Evolutionary conservation across 139 green algal genomes (phyloP), one percentile per base, ranked within the genome.

Genomic region (Penium margaritaceum): DNA sequence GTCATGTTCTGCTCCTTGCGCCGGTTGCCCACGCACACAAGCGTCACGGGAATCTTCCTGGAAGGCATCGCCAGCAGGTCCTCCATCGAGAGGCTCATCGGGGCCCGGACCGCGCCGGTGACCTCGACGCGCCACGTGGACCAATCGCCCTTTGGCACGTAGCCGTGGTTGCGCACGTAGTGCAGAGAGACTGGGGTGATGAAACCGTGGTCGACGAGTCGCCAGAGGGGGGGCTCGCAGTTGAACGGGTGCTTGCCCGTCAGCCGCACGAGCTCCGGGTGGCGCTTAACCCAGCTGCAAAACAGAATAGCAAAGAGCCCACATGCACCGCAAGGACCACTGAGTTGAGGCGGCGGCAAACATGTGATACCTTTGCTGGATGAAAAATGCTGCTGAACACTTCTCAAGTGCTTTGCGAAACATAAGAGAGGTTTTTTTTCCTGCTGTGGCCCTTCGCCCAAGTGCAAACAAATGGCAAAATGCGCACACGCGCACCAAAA

Each of bases 1-100:
- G 95, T 65, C 91, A 97, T 96, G 84, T 99, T 99, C 82, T 97
- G 83, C 78, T 99, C 94, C 83, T 97, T 99, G 54, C 94, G 88
- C 3, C 94, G 76, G 82, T 97, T 97, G 14, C 93, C 91, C 24
- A 92, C 91, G 82, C 92, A 97, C 33, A 83, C 76, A 14, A 95
- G 76, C 2, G 87, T 93, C 35, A 90, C 68, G 1, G 90, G 92
- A 3, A 97, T 75, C 12, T 83, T 92, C 3, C 90, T 64, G 2
- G 78, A 76, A 0, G 91, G 90, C 77, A 95, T 82, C 3, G 69
- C 65, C 27, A 91, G 43, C 0, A 98, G 55, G 44, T 99, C 87
- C 41, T 96, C 88, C 92, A 99, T 97, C 51, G 71, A 90, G 33
- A 97, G 84, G 2, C 37, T 83, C 32, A 75, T 60, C 3, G 92